Evolutionary conservation across 2,329 filamentous ascomycete genomes (phyloP), one percentile per base, ranked within the genome.

Genomic region (Aspergillus quadrilineatus): DNA sequence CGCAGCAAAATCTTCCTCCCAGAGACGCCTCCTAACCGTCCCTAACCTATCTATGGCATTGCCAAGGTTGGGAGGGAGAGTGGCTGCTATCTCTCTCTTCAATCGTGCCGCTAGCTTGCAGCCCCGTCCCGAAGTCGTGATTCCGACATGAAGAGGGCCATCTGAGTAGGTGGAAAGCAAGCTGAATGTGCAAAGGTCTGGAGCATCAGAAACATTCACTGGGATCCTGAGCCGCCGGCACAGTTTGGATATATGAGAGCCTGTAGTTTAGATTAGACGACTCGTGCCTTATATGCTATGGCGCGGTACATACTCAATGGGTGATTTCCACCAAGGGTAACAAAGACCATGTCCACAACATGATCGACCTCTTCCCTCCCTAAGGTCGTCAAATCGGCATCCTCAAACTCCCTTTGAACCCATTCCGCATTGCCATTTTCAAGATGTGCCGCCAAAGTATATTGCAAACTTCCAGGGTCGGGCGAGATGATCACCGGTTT

Each of bases 61-160:
- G 5, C 94, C 94, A 5, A 97, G 81, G 15, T 89, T 82, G 1
- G 80, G 72, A 0, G 94, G 94, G 3, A 99, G 80, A 0, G 86
- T 85, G 0, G 92, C 83, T 2, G 90, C 89, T 59, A 99, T 89
- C 67, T 97, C 94, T 55, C 94, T 84, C 14, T 92, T 85, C 66
- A 99, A 90, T 28, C 94, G 84, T 8, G 91, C 90, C 5, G 94
- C 90, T 30, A 99, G 83, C 75, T 96, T 97, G 79, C 94, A 97
- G 1, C 94, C 94, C 65, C 89, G 88, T 17, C 94, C 93, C 57
- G 95, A 97, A 0, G 94, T 97, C 3, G 94, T 97, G 56, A 99
- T 89, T 60, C 94, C 94, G 59, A 99, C 88, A 71, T 97, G 94
- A 41, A 99, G 80, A 8, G 94, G 93, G 0, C 94, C 94, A 68